Conservation (phyloP, 176 grass and related monocot genomes). For the Triticum timopheevii region DNA sequence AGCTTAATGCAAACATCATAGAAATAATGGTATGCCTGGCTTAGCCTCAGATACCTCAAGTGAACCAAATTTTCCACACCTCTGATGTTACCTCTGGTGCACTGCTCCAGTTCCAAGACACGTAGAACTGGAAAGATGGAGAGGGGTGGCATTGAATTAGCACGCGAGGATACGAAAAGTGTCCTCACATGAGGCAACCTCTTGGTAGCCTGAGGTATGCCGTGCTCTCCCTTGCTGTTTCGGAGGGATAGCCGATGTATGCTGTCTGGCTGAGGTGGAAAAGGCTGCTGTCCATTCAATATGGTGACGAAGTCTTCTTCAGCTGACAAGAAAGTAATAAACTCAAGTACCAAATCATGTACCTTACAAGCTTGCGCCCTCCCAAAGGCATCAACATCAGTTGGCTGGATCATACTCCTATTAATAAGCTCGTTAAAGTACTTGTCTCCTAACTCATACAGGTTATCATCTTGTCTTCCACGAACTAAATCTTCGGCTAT, state of each 20-base stretch:
- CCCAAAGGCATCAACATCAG: background rate
- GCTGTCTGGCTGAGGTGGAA: background rate
- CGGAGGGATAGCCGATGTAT: background rate
- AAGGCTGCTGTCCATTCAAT: background rate
- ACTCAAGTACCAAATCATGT: background rate
- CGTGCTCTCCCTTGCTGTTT: background rate
- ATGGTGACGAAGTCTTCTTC: conserved; percentile 19
- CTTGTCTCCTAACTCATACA: background rate
- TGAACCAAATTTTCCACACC: background rate
- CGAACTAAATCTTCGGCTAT: conserved; percentile 4
- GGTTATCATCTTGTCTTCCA: background rate
- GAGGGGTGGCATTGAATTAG: background rate
- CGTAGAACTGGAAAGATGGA: background rate
- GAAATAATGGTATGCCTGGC: background rate
- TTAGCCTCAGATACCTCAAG: conserved; percentile 26
- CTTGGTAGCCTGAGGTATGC: background rate
- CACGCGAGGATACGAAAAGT: background rate
- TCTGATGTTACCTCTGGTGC: background rate
- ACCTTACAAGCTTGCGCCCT: background rate
- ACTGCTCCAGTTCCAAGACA: background rate
- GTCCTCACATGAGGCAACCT: background rate
- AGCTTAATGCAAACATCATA: background rate
- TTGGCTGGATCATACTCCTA: conserved; percentile 10
- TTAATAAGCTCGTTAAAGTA: background rate
- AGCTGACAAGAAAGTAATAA: background rate